Percentiles rank a stretch among this genome's conserved stretches.
Conservation (phyloP, 2,329 filamentous ascomycete genomes). For the Penicillium sp. region DNA sequence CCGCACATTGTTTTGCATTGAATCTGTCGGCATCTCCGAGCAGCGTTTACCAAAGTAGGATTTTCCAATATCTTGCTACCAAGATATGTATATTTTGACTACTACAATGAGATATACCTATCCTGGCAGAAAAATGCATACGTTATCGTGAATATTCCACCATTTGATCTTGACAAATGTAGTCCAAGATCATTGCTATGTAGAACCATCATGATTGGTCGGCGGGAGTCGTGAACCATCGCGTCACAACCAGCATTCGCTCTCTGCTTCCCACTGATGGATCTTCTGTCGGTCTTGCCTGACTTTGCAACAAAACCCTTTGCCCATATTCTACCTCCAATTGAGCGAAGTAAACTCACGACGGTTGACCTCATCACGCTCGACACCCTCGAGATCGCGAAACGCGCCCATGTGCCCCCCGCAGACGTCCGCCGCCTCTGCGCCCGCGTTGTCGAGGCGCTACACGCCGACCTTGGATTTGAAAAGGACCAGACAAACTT, state of each 20-base stretch:
- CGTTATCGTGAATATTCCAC: too few species aligned
- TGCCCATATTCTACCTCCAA: conserved; percentile 66
- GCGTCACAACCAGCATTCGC: conserved; percentile 8
- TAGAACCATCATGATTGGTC: conserved; percentile 14
- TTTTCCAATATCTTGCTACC: too few species aligned
- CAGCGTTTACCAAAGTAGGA: too few species aligned
- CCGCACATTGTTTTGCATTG: too few species aligned
- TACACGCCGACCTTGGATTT: conserved; percentile 59
- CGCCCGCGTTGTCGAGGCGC: conserved; percentile 58
- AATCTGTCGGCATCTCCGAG: too few species aligned
- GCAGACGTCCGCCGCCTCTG: conserved; percentile 71
- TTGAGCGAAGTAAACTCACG: conserved; percentile 72
- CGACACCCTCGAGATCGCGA: conserved; percentile 75
- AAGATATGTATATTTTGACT: too few species aligned
- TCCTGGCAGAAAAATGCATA: too few species aligned
- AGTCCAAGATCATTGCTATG: neutral
- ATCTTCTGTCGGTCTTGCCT: conserved; percentile 77
- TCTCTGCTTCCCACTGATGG: conserved; percentile 40
- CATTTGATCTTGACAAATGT: too few species aligned
- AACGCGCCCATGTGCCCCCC: conserved; percentile 73
- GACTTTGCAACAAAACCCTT: conserved; percentile 67
- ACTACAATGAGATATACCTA: too few species aligned
- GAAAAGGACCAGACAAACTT: conserved; percentile 12
- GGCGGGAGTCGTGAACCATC: conserved; percentile 7
- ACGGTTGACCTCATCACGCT: conserved; percentile 80